Evolutionary conservation across 768 basidiomycete species (phyloP).

Genomic region (Pluteus cervinus): DNA sequence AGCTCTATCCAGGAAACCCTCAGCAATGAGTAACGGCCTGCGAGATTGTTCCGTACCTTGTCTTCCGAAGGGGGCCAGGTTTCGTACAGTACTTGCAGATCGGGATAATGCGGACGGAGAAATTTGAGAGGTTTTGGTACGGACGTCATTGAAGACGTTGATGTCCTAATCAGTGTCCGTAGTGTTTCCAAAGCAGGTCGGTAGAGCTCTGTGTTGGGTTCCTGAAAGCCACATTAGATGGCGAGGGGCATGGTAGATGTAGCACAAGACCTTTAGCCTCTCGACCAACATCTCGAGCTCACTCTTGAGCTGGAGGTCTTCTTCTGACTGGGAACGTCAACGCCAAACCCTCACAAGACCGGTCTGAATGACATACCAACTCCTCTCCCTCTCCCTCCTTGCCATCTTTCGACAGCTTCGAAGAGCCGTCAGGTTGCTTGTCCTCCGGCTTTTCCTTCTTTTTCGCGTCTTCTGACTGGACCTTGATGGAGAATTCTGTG

Average conservation of each 20-base stretch:
- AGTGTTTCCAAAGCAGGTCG: conserved; percentile 90
- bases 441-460: conserved; percentile 51
- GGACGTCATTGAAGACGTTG: conserved; percentile 98
- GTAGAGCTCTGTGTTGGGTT: conserved; percentile 81
- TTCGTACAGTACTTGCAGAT: conserved; percentile 78
- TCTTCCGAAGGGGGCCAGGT: conserved; percentile 74
- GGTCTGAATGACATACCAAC: conserved; percentile 48
- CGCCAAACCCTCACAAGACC: conserved; percentile 1
- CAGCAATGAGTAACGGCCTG: no score
- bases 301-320: conserved; percentile 87
- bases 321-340: conserved; percentile 66
- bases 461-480: conserved; percentile 70
- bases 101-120: conserved; percentile 89
- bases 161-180: conserved; percentile 88
- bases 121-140: conserved; percentile 99
- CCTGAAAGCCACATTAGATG: conserved; percentile 42
- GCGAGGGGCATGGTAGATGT: conserved; percentile 1
- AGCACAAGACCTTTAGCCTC: conserved; percentile 68
- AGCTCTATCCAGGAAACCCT: no score
- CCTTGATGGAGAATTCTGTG: conserved; percentile 53
- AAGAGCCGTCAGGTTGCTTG: conserved; percentile 49
- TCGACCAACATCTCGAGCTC: conserved; percentile 98
- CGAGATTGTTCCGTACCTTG: conserved; percentile 41
- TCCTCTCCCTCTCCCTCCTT: conserved; percentile 68
- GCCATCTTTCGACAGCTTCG: conserved; percentile 46